Evolutionary conservation across 1,139 yeast genomes (phyloP).

Genomic region (Chernovozyma aurita): DNA sequence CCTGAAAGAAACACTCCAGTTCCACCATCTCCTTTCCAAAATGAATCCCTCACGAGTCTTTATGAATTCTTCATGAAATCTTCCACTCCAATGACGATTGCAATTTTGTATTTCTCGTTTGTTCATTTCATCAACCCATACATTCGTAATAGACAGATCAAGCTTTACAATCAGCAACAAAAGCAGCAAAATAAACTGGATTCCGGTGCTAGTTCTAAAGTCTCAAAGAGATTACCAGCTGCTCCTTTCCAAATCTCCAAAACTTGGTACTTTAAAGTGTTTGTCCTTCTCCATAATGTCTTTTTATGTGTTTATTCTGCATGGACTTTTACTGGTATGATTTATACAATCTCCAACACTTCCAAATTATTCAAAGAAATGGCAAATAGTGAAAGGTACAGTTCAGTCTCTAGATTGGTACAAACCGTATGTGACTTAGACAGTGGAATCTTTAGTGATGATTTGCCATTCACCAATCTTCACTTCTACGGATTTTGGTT

Average conservation of each 20-base stretch:
- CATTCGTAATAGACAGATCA: constrained; percentile 32
- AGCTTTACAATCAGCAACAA: background rate
- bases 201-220: background rate
- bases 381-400: constrained; percentile 14
- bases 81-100: constrained; percentile 54
- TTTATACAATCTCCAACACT: constrained; percentile 41
- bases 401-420: constrained; percentile 36
- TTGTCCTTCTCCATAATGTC: constrained; percentile 61
- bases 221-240: constrained; percentile 39
- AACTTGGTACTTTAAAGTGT: constrained; percentile 42
- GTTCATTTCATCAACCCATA: constrained; percentile 55
- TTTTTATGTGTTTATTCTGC: constrained; percentile 62
- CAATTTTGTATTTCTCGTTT: constrained; percentile 52
- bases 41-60: constrained; percentile 20
- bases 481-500: constrained; percentile 63
- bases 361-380: constrained; percentile 25
- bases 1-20: constrained; percentile 30
- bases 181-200: constrained; percentile 9
- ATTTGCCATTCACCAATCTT: constrained; percentile 40
- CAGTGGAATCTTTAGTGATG: constrained; percentile 51
- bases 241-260: constrained; percentile 54
- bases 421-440: constrained; percentile 59
- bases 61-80: constrained; percentile 33
- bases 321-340: constrained; percentile 73
- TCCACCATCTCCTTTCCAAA: constrained; percentile 36